phyloP scores from a whole-genome alignment of 139 green algal genomes.

The Chlorella sp. region DNA sequence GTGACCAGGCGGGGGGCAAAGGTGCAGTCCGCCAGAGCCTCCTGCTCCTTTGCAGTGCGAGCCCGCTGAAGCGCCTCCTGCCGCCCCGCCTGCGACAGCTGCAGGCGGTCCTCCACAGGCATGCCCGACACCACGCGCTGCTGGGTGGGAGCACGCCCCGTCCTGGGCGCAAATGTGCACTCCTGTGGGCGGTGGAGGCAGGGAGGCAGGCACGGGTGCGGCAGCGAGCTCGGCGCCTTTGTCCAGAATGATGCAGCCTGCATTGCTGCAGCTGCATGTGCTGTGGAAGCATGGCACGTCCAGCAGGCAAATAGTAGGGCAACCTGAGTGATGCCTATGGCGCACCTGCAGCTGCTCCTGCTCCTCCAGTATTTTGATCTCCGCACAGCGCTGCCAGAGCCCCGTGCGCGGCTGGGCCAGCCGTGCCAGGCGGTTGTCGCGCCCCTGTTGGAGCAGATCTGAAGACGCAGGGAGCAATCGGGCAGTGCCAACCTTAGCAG shows the following conservation, averaged over 20 bases:
- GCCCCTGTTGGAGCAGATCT: slow-evolving; percentile 1
- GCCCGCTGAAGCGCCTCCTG: slow-evolving; percentile 40
- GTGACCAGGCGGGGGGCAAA: slow-evolving; percentile 43
- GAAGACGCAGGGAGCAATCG: neutral
- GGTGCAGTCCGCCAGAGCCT: slow-evolving; percentile 48
- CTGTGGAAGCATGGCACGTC: too few species aligned
- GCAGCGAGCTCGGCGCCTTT: too few species aligned
- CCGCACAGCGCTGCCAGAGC: slow-evolving; percentile 46
- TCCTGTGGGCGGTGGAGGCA: neutral
- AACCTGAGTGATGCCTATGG: too few species aligned
- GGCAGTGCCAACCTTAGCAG: too few species aligned
- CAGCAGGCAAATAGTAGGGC: neutral
- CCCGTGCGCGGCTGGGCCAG: slow-evolving; percentile 41
- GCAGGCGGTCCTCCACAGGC: slow-evolving; percentile 43
- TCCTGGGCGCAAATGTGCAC: slow-evolving; percentile 49
- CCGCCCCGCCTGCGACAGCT: slow-evolving; percentile 12
- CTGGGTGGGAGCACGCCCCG: slow-evolving; percentile 33
- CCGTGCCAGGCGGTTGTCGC: slow-evolving; percentile 21
- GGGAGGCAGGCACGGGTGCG: too few species aligned
- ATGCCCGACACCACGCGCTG: slow-evolving; percentile 8
- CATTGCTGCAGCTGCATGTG: neutral
- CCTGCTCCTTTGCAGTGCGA: slow-evolving; percentile 27
- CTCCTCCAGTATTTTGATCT: slow-evolving; percentile 31
- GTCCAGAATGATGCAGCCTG: neutral
- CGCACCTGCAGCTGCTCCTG: slow-evolving; percentile 35